These are phyloP conservation scores for Arxiozyma slooffiae DNA, from an alignment of 1,139 yeast species.

Conservation along the genomic window DNA sequence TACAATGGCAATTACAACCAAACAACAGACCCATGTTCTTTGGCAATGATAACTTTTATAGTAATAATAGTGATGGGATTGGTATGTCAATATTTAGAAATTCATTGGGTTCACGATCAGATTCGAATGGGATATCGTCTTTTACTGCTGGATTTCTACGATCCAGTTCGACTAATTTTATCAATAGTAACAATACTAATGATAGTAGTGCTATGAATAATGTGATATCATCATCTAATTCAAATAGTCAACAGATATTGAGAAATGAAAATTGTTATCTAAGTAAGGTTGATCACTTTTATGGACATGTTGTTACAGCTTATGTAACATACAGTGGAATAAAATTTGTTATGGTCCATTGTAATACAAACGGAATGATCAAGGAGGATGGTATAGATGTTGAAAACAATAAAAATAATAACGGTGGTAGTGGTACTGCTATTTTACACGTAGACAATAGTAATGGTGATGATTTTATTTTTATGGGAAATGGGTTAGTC, in stretches of 20 bases:
- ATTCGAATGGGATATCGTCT: not conserved
- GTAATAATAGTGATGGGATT: slow-evolving; percentile 8
- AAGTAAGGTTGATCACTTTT: slow-evolving; percentile 76
- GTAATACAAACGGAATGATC: slow-evolving; percentile 25
- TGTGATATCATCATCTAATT: not conserved
- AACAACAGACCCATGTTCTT: slow-evolving; percentile 18
- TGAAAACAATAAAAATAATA: not conserved
- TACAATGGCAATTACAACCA: slow-evolving; percentile 65
- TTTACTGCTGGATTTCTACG: slow-evolving; percentile 17
- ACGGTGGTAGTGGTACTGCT: too few species aligned
- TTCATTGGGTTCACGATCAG: slow-evolving; percentile 4
- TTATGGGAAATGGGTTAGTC: slow-evolving; percentile 11
- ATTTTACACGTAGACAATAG: not conserved
- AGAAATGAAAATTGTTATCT: slow-evolving; percentile 39
- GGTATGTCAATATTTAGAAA: not conserved
- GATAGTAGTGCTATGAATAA: not conserved
- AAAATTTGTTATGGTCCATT: slow-evolving; percentile 72
- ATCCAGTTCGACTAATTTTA: slow-evolving; percentile 11
- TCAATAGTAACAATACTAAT: not conserved
- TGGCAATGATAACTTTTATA: slow-evolving; percentile 6
- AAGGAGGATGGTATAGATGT: not conserved
- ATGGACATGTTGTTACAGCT: slow-evolving; percentile 70
- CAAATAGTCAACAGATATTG: not conserved
- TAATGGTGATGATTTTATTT: slow-evolving; percentile 3
- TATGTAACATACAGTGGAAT: slow-evolving; percentile 83